A percentile compares a stretch with the other conserved stretches of the same genome.
phyloP scores from a whole-genome alignment of 75 land plant species.

The Cupressus sempervirens region DNA sequence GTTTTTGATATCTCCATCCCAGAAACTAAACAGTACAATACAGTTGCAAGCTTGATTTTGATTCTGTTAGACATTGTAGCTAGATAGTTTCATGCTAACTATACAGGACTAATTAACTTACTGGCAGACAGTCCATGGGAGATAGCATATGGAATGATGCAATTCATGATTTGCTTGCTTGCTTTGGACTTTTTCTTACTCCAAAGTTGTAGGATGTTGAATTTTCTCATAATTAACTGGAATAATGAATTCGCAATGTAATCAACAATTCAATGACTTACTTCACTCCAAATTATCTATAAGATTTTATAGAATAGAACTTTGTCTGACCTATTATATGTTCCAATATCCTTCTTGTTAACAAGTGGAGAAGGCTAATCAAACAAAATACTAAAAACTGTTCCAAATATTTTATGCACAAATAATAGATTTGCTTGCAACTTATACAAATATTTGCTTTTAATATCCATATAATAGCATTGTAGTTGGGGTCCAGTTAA shows the following conservation, averaged over 20 bases:
- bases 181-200: not conserved
- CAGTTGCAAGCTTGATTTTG: not conserved
- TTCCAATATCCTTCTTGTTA: not conserved
- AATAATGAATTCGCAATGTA: not conserved
- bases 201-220: not conserved
- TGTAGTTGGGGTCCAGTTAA: not conserved
- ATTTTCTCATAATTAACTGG: not conserved
- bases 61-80: not conserved
- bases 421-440: not conserved
- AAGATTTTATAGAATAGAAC: not conserved
- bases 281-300: not conserved
- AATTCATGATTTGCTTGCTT: not conserved
- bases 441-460: not conserved
- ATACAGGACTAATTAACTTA: not conserved
- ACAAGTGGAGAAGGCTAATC: not conserved
- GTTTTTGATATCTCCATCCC: not conserved
- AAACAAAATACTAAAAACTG: not conserved
- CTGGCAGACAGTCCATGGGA: not conserved
- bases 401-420: not conserved
- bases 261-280: not conserved
- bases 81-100: not conserved
- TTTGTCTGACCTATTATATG: not conserved
- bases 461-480: not conserved
- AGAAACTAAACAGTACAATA: not conserved
- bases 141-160: not conserved